Evolutionary conservation across 805 yeast species (phyloP).

Genomic region (Metschnikowia cubensis): DNA sequence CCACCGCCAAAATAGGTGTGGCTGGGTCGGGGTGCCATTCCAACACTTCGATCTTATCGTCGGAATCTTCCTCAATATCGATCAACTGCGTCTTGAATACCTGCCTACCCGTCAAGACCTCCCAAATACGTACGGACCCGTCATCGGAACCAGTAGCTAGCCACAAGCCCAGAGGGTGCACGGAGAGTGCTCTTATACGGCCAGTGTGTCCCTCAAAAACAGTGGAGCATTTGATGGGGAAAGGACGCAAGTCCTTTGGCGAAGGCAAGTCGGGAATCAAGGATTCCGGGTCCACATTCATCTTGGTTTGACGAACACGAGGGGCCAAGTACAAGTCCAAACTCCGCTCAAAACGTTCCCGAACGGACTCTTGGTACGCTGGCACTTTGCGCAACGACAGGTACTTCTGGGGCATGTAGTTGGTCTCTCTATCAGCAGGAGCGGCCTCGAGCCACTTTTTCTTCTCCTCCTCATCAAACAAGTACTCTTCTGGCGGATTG

Average conservation of each 20-base stretch:
- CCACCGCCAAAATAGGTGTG: constrained; percentile 76
- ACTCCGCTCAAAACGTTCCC: constrained; percentile 92
- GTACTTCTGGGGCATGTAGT: constrained; percentile 79
- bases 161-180: constrained; percentile 91
- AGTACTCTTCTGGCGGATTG: constrained; percentile 95
- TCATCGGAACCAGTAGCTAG: constrained; percentile 97
- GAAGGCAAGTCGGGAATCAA: constrained; percentile 94
- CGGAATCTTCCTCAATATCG: constrained; percentile 51
- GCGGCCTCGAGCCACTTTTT: constrained; percentile 66
- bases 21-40: constrained; percentile 86
- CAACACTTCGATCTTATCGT: constrained; percentile 74
- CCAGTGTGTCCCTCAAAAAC: constrained; percentile 79
- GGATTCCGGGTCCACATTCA: constrained; percentile 93
- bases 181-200: constrained; percentile 72
- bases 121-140: constrained; percentile 96
- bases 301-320: constrained; percentile 84
- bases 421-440: constrained; percentile 72
- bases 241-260: constrained; percentile 93
- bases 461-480: constrained; percentile 73
- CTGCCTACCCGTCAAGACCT: constrained; percentile 90
- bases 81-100: constrained; percentile 60
- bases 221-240: constrained; percentile 89
- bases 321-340: constrained; percentile 94
- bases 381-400: constrained; percentile 86
- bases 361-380: constrained; percentile 77